A percentile compares a stretch with the other conserved stretches of the same genome.
Conservation (phyloP, 106 monocot genomes). For the Ottelia alismoides region DNA sequence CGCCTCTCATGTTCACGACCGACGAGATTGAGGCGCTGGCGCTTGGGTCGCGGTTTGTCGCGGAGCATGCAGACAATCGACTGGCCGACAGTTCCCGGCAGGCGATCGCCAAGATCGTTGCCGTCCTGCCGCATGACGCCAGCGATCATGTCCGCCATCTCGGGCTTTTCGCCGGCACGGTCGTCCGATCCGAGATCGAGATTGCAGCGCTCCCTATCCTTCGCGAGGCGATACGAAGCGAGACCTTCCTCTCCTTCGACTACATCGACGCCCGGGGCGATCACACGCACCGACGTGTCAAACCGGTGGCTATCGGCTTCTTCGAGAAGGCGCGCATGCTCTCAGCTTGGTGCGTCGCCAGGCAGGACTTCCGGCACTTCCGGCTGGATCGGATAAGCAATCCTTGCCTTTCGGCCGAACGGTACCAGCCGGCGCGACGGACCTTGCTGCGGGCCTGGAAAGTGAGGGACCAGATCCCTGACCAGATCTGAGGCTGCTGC, state of each 20-base stretch:
- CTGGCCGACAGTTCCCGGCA: background rate
- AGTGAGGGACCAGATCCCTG: too few relatives aligned
- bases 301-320: background rate
- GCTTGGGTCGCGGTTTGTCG: background rate
- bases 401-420: too few relatives aligned
- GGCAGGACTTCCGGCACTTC: background rate
- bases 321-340: background rate
- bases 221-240: background rate
- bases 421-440: too few relatives aligned
- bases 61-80: background rate
- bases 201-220: background rate
- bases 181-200: background rate
- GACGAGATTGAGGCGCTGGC: background rate
- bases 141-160: background rate
- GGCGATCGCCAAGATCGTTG: background rate
- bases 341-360: background rate
- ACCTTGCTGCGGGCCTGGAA: too few relatives aligned
- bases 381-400: background rate
- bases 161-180: background rate
- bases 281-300: background rate
- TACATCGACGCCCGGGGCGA: background rate
- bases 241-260: background rate
- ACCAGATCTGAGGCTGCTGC: too few relatives aligned
- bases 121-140: background rate
- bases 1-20: background rate